phyloP scores from a whole-genome alignment of 2,329 filamentous ascomycete genomes.

The Colletotrichum karsti region DNA sequence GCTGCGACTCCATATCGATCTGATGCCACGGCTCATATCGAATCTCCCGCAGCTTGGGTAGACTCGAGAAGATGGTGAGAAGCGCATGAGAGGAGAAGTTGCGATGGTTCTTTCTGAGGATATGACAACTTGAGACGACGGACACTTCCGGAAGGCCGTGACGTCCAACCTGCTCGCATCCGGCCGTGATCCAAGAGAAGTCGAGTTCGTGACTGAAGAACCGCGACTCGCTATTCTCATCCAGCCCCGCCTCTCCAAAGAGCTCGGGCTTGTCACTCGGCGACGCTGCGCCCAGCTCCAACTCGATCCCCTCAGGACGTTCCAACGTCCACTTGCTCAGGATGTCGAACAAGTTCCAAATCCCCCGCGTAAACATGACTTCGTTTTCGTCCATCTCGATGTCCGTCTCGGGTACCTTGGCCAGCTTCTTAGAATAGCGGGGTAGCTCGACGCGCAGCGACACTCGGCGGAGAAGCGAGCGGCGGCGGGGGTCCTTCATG shows the following conservation, averaged over 20 bases:
- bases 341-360: conserved; percentile 35
- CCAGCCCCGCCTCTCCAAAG: conserved; percentile 32
- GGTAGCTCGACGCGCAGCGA: conserved; percentile 34
- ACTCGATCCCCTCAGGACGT: conserved; percentile 28
- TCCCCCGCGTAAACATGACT: conserved; percentile 32
- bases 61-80: conserved; percentile 31
- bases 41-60: conserved; percentile 30
- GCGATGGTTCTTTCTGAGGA: conserved; percentile 33
- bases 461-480: conserved; percentile 31
- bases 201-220: conserved; percentile 35
- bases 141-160: conserved; percentile 32
- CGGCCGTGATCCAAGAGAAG: conserved; percentile 30
- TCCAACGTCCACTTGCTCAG: conserved; percentile 31
- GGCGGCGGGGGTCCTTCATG: conserved; percentile 31
- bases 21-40: conserved; percentile 33
- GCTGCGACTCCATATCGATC: conserved; percentile 27
- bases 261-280: conserved; percentile 32
- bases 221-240: conserved; percentile 34
- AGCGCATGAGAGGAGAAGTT: conserved; percentile 32
- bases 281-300: conserved; percentile 35
- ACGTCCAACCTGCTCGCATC: conserved; percentile 29
- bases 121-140: conserved; percentile 28
- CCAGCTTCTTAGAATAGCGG: conserved; percentile 29
- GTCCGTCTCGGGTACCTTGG: conserved; percentile 31
- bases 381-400: conserved; percentile 37